phyloP scores from a whole-genome alignment of 352 stramenopile species.

The Globisporangium rhizosaccharum region DNA sequence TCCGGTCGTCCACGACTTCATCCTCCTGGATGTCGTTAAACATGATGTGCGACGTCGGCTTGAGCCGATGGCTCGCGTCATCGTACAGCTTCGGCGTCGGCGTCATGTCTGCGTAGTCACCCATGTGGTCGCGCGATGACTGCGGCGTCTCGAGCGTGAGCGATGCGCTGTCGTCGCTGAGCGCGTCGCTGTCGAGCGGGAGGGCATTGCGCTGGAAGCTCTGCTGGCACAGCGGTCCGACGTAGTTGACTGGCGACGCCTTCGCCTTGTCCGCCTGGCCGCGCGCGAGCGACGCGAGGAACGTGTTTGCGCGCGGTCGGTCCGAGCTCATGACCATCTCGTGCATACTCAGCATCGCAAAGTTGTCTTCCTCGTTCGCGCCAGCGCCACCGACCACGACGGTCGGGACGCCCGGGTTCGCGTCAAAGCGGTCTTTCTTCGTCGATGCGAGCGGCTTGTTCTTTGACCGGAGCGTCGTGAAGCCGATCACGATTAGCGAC shows the following conservation, averaged over 20 bases:
- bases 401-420: constrained; percentile 19
- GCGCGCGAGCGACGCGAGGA: constrained; percentile 32
- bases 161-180: constrained; percentile 9
- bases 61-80: constrained; percentile 5
- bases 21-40: constrained; percentile 68
- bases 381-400: constrained; percentile 21
- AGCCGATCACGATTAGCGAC: constrained; percentile 55
- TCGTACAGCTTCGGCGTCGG: constrained; percentile 24
- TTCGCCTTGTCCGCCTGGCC: constrained; percentile 21
- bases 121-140: constrained; percentile 20
- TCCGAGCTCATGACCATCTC: constrained; percentile 52
- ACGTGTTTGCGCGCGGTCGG: constrained; percentile 31
- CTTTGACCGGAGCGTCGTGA: constrained; percentile 56
- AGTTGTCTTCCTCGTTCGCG: constrained; percentile 56
- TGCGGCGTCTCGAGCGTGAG: constrained; percentile 17
- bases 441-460: constrained; percentile 10
- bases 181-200: constrained; percentile 17
- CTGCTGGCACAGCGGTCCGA: constrained; percentile 37
- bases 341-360: constrained; percentile 76
- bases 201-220: constrained; percentile 36
- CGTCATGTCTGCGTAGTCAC: constrained; percentile 20
- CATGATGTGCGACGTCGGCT: constrained; percentile 21
- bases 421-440: constrained; percentile 11
- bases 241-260: constrained; percentile 39
- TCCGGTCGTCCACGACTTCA: constrained; percentile 21